Conservation (phyloP, 441 rosid species). For the Populus hybrid region DNA sequence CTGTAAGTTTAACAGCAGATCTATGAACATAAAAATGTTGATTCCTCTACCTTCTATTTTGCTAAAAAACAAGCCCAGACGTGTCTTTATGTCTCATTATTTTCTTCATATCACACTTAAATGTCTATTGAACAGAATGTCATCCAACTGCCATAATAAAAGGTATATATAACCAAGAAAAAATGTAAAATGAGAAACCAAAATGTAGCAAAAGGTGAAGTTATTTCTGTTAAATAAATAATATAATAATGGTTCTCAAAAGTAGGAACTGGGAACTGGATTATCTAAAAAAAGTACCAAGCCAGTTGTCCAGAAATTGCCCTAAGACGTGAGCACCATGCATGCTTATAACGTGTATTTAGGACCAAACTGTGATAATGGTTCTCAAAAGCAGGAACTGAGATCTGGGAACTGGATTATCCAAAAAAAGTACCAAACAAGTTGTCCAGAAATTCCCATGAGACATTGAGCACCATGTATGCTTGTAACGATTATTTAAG, state of each 20-base stretch:
- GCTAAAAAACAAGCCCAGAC: not conserved
- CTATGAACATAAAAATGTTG: not conserved
- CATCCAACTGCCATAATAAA: not conserved
- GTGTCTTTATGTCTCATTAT: not conserved
- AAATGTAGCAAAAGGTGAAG: not conserved
- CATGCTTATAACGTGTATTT: not conserved
- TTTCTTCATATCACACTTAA: not conserved
- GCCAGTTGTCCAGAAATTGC: not conserved
- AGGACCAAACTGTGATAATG: not conserved
- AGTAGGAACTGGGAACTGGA: not conserved
- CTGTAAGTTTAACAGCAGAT: not conserved
- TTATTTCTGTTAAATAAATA: not conserved
- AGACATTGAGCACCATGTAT: not conserved
- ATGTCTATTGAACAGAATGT: not conserved
- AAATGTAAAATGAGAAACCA: not conserved
- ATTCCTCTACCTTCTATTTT: too few relatives aligned
- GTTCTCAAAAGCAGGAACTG: not conserved
- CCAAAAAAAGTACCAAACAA: not conserved
- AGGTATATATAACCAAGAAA: not conserved
- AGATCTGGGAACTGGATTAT: not conserved
- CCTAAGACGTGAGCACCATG: not conserved
- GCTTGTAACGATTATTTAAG: not conserved
- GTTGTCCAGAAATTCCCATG: not conserved
- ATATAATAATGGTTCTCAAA: not conserved
- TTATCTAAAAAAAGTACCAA: not conserved